Conservation (phyloP, 1,284 basidiomycete genomes). For the Cryptococcus wingfieldii region DNA sequence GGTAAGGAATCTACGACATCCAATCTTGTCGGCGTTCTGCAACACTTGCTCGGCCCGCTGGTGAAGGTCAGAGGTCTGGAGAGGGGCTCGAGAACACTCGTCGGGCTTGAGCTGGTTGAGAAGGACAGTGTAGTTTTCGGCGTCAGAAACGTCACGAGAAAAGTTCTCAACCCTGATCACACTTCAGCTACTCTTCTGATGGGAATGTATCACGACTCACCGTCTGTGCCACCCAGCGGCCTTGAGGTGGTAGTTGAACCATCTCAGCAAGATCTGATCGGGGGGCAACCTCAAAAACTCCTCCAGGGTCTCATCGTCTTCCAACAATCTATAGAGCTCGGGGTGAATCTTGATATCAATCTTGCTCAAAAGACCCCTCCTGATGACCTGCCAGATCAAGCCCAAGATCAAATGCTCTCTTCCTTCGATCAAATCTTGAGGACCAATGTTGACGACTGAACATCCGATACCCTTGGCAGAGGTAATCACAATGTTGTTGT, state of each 20-base stretch:
- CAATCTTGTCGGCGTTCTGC: conserved; percentile 87
- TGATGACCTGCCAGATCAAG: conserved; percentile 97
- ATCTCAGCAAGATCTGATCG: conserved; percentile 91
- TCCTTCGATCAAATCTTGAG: conserved; percentile 86
- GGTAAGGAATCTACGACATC: conserved; percentile 93
- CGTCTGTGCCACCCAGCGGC: conserved; percentile 84
- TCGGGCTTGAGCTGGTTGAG: conserved; percentile 93
- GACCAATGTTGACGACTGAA: conserved; percentile 96
- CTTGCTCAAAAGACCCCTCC: conserved; percentile 85
- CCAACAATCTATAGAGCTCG: conserved; percentile 89
- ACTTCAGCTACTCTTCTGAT: conserved; percentile 2
- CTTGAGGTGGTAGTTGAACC: conserved; percentile 99
- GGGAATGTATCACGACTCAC: conserved; percentile 48
- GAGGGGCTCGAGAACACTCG: conserved; percentile 84
- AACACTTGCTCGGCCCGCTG: conserved; percentile 86
- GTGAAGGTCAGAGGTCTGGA: conserved; percentile 77
- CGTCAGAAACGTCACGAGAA: conserved; percentile 88
- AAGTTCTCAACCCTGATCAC: conserved; percentile 84
- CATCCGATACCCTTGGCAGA: conserved; percentile 98
- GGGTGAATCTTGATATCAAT: conserved; percentile 98
- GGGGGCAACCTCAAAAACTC: conserved; percentile 90
- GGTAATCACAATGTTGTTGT: conserved; percentile 99
- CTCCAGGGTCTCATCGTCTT: conserved; percentile 94
- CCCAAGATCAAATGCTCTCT: conserved; percentile 97
- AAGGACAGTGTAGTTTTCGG: conserved; percentile 94